Evolutionary conservation across 305 asterid genomes (phyloP).

Genomic region (Fraxinus angustifolia): DNA sequence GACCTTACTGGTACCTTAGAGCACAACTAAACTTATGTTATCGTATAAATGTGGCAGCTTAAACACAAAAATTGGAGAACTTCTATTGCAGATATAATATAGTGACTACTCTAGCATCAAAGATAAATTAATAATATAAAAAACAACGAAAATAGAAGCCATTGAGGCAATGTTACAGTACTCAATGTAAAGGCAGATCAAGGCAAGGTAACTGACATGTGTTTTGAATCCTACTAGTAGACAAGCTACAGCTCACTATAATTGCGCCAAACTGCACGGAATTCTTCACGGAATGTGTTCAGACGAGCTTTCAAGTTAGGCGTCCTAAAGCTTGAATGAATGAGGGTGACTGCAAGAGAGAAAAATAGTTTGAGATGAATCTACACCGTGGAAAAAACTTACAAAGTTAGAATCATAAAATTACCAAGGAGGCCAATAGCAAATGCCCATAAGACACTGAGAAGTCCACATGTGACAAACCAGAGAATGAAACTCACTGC

Average conservation of each 20-base stretch:
- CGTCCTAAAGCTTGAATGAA: constrained; percentile 79
- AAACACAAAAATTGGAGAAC: background rate
- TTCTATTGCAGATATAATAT: background rate
- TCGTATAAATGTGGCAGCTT: background rate
- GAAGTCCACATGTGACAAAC: constrained; percentile 75
- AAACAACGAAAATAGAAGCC: background rate
- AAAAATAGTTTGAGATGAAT: constrained; percentile 6
- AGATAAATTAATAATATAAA: background rate
- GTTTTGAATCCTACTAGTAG: constrained; percentile 15
- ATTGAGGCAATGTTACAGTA: background rate
- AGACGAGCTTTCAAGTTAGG: constrained; percentile 92
- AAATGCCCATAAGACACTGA: constrained; percentile 60
- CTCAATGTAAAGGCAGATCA: constrained; percentile 15
- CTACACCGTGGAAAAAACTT: constrained; percentile 16
- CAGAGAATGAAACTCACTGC: constrained; percentile 76
- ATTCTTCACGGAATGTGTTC: constrained; percentile 94
- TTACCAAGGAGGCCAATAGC: constrained; percentile 76
- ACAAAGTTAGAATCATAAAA: constrained; percentile 3
- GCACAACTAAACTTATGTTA: background rate
- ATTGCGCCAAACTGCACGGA: constrained; percentile 96
- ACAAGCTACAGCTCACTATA: constrained; percentile 77
- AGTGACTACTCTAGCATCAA: background rate
- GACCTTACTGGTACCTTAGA: background rate
- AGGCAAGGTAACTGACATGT: constrained; percentile 35
- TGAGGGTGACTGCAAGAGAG: constrained; percentile 55